phyloP scores from a whole-genome alignment of 495 filamentous ascomycete genomes.

The Wilcoxina mikolae region DNA sequence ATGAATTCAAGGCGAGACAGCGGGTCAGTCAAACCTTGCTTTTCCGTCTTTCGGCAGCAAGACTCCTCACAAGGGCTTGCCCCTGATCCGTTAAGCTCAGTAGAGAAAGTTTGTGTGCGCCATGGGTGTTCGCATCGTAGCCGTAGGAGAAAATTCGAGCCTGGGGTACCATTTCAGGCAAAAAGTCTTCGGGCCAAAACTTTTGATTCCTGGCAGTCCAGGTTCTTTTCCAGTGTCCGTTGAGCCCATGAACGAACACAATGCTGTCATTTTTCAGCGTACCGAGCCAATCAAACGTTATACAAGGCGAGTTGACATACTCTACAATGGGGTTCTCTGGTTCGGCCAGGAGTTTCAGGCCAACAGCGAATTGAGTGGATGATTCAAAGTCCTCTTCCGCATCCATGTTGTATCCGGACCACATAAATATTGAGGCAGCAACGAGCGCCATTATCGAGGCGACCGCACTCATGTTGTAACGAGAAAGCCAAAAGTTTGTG shows the following conservation, averaged over 20 bases:
- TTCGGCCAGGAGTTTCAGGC: background rate
- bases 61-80: background rate
- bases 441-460: too few relatives aligned
- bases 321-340: background rate
- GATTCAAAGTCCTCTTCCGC: too few relatives aligned
- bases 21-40: background rate
- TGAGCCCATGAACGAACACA: background rate
- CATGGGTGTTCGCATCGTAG: conserved; percentile 9
- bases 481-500: too few relatives aligned
- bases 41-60: background rate
- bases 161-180: conserved; percentile 15
- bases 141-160: conserved; percentile 25
- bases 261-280: background rate
- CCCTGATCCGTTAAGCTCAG: background rate
- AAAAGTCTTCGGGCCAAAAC: conserved; percentile 23
- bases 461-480: too few relatives aligned
- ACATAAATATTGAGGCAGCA: too few relatives aligned
- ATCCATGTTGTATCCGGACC: too few relatives aligned
- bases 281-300: background rate
- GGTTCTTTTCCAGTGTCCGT: background rate
- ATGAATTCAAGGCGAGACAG: background rate
- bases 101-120: background rate
- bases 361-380: too few relatives aligned
- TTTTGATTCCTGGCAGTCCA: background rate
- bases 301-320: background rate